A percentile compares a stretch with the other conserved stretches of the same genome.
Evolutionary conservation across 768 basidiomycete genomes (phyloP).

Genomic region (Russula vinacea): DNA sequence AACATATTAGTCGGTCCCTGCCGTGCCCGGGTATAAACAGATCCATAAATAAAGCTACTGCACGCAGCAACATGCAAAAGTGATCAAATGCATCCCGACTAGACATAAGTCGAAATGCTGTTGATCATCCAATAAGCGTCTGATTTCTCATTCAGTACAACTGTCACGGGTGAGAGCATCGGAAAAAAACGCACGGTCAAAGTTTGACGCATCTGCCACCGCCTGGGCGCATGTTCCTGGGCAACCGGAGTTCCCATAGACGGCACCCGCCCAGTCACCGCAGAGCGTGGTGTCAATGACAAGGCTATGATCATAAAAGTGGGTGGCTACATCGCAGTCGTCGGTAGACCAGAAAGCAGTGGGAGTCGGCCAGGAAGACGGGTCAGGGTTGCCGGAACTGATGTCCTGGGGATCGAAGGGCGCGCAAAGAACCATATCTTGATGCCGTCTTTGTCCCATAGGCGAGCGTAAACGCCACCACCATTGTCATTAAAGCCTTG

Average conservation of each 20-base stretch:
- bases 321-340: conserved; percentile 3
- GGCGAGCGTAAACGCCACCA: neutral
- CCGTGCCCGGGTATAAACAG: neutral
- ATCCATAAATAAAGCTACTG: neutral
- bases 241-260: conserved; percentile 10
- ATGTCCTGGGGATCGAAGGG: conserved; percentile 16
- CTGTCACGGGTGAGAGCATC: neutral
- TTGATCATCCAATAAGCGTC: conserved; percentile 20
- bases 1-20: neutral
- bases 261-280: conserved; percentile 19
- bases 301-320: conserved; percentile 13
- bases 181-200: neutral
- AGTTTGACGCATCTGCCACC: conserved; percentile 12
- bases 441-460: conserved; percentile 4
- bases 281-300: conserved; percentile 20
- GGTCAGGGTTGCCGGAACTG: neutral
- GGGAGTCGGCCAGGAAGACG: conserved; percentile 11
- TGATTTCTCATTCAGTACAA: conserved; percentile 3
- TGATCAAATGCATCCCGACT: neutral
- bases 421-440: conserved; percentile 20
- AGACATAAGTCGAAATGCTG: conserved; percentile 13
- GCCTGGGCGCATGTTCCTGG: conserved; percentile 4
- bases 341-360: conserved; percentile 8
- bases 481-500: neutral
- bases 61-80: neutral